phyloP scores from a whole-genome alignment of 1,284 basidiomycete genomes.

The Pseudozyma hubeiensis region DNA sequence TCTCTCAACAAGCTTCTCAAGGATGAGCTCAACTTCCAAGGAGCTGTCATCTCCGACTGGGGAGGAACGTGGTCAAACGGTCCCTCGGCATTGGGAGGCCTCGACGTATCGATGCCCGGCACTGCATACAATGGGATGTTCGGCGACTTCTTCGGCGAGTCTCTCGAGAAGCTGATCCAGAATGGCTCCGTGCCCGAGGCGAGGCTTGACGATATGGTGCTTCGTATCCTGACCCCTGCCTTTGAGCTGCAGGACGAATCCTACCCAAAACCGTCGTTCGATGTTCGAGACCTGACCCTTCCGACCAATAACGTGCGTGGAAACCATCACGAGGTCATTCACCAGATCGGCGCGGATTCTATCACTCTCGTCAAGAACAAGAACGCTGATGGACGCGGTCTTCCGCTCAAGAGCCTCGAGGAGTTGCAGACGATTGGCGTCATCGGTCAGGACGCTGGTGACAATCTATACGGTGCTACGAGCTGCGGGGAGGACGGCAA shows the following conservation, averaged over 20 bases:
- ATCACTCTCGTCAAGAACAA: slow-evolving; percentile 61
- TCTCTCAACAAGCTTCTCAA: slow-evolving; percentile 78
- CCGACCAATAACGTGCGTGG: slow-evolving; percentile 53
- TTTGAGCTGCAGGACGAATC: slow-evolving; percentile 47
- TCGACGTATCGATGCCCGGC: slow-evolving; percentile 74
- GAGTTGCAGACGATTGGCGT: slow-evolving; percentile 34
- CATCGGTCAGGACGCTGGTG: slow-evolving; percentile 45
- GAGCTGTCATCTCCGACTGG: slow-evolving; percentile 73
- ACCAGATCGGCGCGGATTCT: slow-evolving; percentile 51
- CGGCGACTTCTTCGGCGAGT: slow-evolving; percentile 68
- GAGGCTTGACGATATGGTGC: slow-evolving; percentile 71
- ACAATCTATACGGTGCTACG: slow-evolving; percentile 31
- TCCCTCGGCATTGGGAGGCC: slow-evolving; percentile 73
- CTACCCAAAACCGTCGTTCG: slow-evolving; percentile 44
- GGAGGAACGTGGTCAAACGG: slow-evolving; percentile 50
- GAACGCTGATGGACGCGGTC: slow-evolving; percentile 19
- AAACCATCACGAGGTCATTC: slow-evolving; percentile 54
- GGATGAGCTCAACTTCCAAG: slow-evolving; percentile 81
- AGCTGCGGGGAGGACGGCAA: slow-evolving; percentile 29
- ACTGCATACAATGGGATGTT: slow-evolving; percentile 31
- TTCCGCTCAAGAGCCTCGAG: slow-evolving; percentile 38
- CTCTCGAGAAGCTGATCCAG: slow-evolving; percentile 75
- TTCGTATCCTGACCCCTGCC: slow-evolving; percentile 60
- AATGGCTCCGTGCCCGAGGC: slow-evolving; percentile 77
- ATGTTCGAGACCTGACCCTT: slow-evolving; percentile 34